Conservation (phyloP, 2,329 filamentous ascomycete species). For the Talaromyces sp. region DNA sequence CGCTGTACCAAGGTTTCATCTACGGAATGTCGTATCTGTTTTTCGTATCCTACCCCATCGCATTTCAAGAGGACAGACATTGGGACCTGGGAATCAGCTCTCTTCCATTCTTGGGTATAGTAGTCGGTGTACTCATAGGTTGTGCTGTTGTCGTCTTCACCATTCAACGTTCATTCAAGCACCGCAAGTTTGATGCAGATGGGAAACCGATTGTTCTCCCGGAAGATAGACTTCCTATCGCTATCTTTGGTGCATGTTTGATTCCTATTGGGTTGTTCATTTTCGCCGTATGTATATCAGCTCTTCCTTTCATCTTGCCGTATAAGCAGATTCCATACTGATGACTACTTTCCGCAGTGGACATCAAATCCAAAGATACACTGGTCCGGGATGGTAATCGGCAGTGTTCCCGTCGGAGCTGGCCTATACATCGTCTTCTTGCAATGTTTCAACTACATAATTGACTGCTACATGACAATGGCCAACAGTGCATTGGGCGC, state of each 20-base stretch:
- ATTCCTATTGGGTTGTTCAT: not conserved
- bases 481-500: conserved; percentile 75
- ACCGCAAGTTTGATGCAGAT: not conserved
- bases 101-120: conserved; percentile 3
- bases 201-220: not conserved
- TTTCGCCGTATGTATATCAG: not conserved
- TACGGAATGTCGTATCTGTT: conserved; percentile 23
- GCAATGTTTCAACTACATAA: conserved; percentile 75
- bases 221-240: not conserved
- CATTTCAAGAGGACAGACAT: conserved; percentile 17
- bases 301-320: not conserved
- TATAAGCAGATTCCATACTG: not conserved
- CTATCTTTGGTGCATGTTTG: not conserved
- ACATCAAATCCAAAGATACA: conserved; percentile 78
- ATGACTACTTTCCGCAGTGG: conserved; percentile 67
- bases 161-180: not conserved
- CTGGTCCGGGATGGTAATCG: conserved; percentile 72
- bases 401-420: conserved; percentile 72
- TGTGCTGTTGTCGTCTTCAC: conserved; percentile 63
- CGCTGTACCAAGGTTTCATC: conserved; percentile 34
- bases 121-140: conserved; percentile 58
- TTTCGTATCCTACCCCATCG: conserved; percentile 15
- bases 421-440: conserved; percentile 78
- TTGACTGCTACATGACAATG: conserved; percentile 74
- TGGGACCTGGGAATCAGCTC: not conserved